Conservation (phyloP, 306 rosid genomes). For the Quillaja saponaria region DNA sequence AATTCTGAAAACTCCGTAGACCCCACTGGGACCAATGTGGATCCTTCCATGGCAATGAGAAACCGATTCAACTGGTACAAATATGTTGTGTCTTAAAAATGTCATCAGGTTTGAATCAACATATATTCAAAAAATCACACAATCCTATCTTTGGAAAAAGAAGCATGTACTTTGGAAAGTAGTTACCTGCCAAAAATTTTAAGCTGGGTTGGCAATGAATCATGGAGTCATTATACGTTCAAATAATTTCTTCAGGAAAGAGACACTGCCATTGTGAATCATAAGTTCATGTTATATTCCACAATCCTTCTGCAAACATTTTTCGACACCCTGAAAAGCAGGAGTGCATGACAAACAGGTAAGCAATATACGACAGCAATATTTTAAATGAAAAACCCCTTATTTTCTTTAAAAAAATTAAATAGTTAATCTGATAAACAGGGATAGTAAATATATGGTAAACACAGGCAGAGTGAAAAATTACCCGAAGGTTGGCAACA, state of each 20-base stretch:
- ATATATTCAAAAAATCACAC: neutral
- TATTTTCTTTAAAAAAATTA: too few species aligned
- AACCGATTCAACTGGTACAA: conserved; percentile 70
- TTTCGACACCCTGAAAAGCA: conserved; percentile 66
- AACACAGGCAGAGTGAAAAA: conserved; percentile 14
- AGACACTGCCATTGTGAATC: conserved; percentile 63
- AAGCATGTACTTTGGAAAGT: conserved; percentile 28
- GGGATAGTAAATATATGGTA: neutral
- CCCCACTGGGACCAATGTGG: too few species aligned
- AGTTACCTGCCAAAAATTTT: conserved; percentile 94
- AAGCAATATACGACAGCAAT: conserved; percentile 11
- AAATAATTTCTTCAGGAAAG: conserved; percentile 72
- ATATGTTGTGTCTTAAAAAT: conserved; percentile 72
- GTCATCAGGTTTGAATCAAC: conserved; percentile 19
- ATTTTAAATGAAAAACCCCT: too few species aligned
- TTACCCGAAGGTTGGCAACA: conserved; percentile 82
- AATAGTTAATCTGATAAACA: neutral
- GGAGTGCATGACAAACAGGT: conserved; percentile 26
- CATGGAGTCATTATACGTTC: conserved; percentile 62
- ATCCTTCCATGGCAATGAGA: conserved; percentile 68
- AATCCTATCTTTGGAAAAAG: conserved; percentile 6
- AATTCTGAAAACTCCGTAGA: too few species aligned
- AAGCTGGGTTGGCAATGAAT: conserved; percentile 94
- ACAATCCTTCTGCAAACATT: conserved; percentile 70
- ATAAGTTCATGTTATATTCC: neutral